Base-by-base conservation (phyloP, 2,329 filamentous ascomycete species). In the Fonsecaea pugnacius region DNA sequence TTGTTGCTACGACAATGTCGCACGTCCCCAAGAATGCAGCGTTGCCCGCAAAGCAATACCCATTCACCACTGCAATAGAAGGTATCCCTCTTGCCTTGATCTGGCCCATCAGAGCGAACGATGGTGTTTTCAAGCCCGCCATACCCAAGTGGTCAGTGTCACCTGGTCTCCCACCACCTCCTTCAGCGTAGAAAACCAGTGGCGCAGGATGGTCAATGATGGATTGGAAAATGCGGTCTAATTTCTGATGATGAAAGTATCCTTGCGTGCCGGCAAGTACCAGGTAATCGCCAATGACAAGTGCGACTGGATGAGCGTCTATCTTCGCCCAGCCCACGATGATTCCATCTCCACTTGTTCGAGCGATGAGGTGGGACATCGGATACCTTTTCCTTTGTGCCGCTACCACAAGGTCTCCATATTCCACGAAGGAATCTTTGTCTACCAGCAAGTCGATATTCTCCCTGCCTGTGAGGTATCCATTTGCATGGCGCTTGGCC, bases 21-120 rank as follows among this genome's bases (percentile, higher is more conserved):
- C 65, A 67, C 27, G 58, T 64, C 54, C 65, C 65, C 65, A 67
- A 60, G 36, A 67, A 62, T 62, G 65, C 65, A 40, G 65, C 65
- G 62, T 64, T 67, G 62, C 65, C 65, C 27, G 65, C 65, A 67
- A 67, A 67, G 58, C 65, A 67, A 62, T 67, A 67, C 35, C 65
- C 65, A 60, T 67, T 67, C 48, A 64, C 65, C 24, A 67, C 65
- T 57, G 65, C 65, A 33, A 67, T 54, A 35, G 65, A 67, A 62
- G 65, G 65, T 40, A 67, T 67, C 48, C 65, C 65, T 62, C 65
- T 56, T 59, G 65, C 65, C 62, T 64, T 67, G 62, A 67, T 65
- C 62, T 67, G 30, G 18, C 65, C 65, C 65, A 67, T 55, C 52
- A 67, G 54, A 56, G 62, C 65, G 54, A 67, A 67, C 40, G 65